These are phyloP conservation scores for Solanum hybrid DNA, from an alignment of 305 asterid species.

Conservation along the genomic window DNA sequence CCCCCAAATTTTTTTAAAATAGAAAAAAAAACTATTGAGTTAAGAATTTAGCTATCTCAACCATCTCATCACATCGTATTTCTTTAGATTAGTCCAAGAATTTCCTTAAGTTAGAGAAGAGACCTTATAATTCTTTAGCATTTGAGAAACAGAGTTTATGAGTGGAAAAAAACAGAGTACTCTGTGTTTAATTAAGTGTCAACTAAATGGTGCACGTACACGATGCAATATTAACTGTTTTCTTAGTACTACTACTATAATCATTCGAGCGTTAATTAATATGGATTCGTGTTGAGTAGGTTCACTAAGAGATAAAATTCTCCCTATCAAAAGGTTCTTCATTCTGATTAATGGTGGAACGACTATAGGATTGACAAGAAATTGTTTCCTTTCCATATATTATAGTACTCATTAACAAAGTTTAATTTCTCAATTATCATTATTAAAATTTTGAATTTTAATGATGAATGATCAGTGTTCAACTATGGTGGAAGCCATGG, in stretches of 20 bases:
- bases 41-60: not conserved
- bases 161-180: not conserved
- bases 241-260: not conserved
- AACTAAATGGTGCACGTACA: not conserved
- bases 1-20: too few relatives aligned
- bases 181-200: not conserved
- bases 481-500: constrained; percentile 4
- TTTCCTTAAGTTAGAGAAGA: too few relatives aligned
- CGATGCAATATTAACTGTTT: not conserved
- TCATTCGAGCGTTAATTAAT: not conserved
- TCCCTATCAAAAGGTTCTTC: not conserved
- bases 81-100: not conserved
- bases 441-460: not conserved
- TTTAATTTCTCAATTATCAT: not conserved
- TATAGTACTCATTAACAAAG: not conserved
- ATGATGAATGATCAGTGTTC: constrained; percentile 6
- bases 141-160: not conserved
- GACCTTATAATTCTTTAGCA: too few relatives aligned
- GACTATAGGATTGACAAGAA: not conserved
- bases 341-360: not conserved
- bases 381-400: not conserved
- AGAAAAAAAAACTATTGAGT: not conserved
- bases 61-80: not conserved
- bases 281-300: not conserved
- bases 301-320: not conserved